Evolutionary conservation across 2,329 filamentous ascomycete species (phyloP).

Genomic region (Curvularia lunata): DNA sequence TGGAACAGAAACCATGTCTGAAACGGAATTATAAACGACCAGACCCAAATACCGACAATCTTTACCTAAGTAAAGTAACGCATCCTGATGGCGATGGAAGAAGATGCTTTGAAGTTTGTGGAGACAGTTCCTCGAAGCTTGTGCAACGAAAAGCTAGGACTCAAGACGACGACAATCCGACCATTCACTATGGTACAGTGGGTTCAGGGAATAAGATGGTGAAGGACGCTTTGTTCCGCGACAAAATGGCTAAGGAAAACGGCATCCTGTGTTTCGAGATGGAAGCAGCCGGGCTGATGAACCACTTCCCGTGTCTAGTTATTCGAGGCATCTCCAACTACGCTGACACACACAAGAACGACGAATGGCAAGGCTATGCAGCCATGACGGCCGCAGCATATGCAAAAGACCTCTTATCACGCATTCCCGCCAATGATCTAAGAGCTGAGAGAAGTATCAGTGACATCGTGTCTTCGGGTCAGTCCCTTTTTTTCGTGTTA

Average conservation of each 20-base stretch:
- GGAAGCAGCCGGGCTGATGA: slow-evolving; percentile 1
- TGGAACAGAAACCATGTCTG: neutral
- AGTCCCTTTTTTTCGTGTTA: neutral
- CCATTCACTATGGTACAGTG: neutral
- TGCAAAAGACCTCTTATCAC: neutral
- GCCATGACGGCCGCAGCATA: neutral
- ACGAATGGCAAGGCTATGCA: slow-evolving; percentile 10
- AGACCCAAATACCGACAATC: neutral
- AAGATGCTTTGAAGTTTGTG: neutral
- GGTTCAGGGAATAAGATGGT: neutral
- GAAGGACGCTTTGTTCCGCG: neutral
- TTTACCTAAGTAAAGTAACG: neutral
- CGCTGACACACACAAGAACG: slow-evolving; percentile 6
- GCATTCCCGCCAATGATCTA: neutral
- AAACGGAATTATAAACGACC: neutral
- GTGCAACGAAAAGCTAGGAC: neutral
- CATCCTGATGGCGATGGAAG: neutral
- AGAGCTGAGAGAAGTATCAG: neutral
- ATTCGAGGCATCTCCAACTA: slow-evolving; percentile 10
- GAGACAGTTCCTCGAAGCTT: neutral
- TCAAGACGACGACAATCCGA: neutral
- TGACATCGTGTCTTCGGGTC: neutral
- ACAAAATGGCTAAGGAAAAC: neutral
- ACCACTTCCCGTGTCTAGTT: slow-evolving; percentile 8
- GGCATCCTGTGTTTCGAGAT: slow-evolving; percentile 4